Base-by-base conservation (phyloP, 2,329 filamentous ascomycete species). In the Juglanconis oblonga region DNA sequence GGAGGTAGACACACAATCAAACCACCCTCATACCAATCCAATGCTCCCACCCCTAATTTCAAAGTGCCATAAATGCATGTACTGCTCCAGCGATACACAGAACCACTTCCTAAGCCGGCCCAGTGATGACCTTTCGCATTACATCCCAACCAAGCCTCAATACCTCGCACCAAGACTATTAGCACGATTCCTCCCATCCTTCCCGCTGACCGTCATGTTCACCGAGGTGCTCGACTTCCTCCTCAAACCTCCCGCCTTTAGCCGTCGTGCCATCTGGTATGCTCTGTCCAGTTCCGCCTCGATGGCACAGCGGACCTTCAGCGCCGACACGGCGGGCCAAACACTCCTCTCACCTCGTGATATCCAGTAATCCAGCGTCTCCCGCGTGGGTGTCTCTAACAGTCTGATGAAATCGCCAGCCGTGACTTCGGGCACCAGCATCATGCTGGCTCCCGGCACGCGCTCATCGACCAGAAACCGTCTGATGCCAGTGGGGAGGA, bases 241-340 rank as follows among this genome's bases (percentile, higher is more conserved):
- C 60, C 79, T 73, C 49, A 83, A 66, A 4, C 77, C 80, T 0
- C 79, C 79, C 0, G 82, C 81, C 68, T 84, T 84, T 35, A 84
- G 72, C 63, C 88, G 83, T 62, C 91, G 80, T 0, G 94, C 89
- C 59, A 89, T 79, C 73, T 96, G 90, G 72, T 96, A 97, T 0
- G 91, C 90, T 51, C 87, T 80, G 72, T 97, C 93, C 10, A 98
- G 79, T 71, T 96, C 92, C 58, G 92, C 88, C 73, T 98, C 94
- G 7, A 98, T 83, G 4, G 88, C 89, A 72, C 91, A 95, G 6
- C 94, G 80, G 6, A 96, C 87, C 67, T 89, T 88, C 63, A 98
- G 75, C 13, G 92, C 91, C 36, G 87, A 87, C 3, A 97, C 86
- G 2, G 92, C 91, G 0, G 93, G 94, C 93, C 94, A 98, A 0